phyloP scores from a whole-genome alignment of 768 basidiomycete species.

The Agaricus subrufescens region DNA sequence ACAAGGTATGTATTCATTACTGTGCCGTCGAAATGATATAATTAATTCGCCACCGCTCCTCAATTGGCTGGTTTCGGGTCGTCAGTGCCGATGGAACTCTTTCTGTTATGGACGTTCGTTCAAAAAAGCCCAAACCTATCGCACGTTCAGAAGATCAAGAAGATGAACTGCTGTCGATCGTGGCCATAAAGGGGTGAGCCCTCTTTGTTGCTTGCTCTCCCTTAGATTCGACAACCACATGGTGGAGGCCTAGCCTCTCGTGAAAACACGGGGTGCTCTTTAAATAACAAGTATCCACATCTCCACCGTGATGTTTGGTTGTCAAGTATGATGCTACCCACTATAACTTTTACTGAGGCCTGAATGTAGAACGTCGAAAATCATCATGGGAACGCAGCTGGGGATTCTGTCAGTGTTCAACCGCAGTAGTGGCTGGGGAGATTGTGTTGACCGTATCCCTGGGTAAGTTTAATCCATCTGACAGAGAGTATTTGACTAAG shows the following conservation, averaged over 20 bases:
- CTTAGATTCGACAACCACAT: neutral
- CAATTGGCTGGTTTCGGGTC: neutral
- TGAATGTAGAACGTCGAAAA: conserved; percentile 59
- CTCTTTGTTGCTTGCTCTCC: conserved; percentile 5
- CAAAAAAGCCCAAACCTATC: conserved; percentile 71
- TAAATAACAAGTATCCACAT: neutral
- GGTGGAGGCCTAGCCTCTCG: neutral
- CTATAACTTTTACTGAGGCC: conserved; percentile 11
- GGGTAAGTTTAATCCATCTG: conserved; percentile 45
- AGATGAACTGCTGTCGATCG: conserved; percentile 85
- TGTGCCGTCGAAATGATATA: neutral
- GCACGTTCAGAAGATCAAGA: conserved; percentile 95
- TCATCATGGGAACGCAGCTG: conserved; percentile 84
- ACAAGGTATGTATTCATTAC: conserved; percentile 62
- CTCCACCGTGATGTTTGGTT: neutral
- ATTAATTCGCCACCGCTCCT: neutral
- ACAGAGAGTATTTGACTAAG: conserved; percentile 4
- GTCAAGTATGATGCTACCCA: neutral
- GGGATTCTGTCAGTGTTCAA: conserved; percentile 92
- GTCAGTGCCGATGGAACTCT: conserved; percentile 87
- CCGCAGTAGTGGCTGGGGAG: conserved; percentile 80
- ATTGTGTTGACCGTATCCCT: conserved; percentile 87
- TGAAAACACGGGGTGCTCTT: neutral
- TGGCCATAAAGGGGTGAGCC: conserved; percentile 75
- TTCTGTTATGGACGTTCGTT: conserved; percentile 87